Evolutionary conservation across 495 filamentous ascomycete genomes (phyloP), one percentile per base, ranked within the genome.

Genomic region (Penicillium antarcticum): DNA sequence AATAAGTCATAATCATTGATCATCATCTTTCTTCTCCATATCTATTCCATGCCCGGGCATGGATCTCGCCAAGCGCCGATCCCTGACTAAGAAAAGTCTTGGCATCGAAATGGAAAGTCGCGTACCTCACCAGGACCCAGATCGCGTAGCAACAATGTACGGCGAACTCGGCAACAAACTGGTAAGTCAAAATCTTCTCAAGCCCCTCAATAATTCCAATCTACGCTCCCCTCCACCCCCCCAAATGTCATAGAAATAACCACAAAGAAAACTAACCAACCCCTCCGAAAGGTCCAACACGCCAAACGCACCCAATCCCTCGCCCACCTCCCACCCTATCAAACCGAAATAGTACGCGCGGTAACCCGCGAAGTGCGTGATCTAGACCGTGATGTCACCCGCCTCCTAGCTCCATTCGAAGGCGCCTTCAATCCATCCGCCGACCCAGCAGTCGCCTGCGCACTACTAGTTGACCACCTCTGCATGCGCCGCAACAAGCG

Each of bases 401-500:
- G 81, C 51, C 81, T 94, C 38, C 80, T 97, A 4, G 85, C 87
- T 42, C 88, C 91, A 5, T 95, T 91, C 60, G 81, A 86, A 51
- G 87, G 87, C 31, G 80, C 82, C 7, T 96, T 98, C 77, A 84
- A 95, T 61, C 94, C 94, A 10, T 82, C 87, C 19, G 80, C 84
- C 1, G 85, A 97, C 56, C 90, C 89, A 17, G 87, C 88, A 7
- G 86, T 85, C 34, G 92, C 92, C 7, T 95, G 88, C 65, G 86
- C 87, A 5, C 77, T 99, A 14, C 82, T 99, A 14, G 91, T 97
- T 53, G 87, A 96, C 69, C 94, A 98, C 62, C 75, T 97, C 3
- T 91, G 88, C 53, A 96, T 96, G 88, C 85, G 92, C 17, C 80
- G 95, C 37, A 96, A 99, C 69, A 99, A 99, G 68, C 86, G 94